Evolutionary conservation across 768 basidiomycete genomes (phyloP).

Genomic region (Russula earlei): DNA sequence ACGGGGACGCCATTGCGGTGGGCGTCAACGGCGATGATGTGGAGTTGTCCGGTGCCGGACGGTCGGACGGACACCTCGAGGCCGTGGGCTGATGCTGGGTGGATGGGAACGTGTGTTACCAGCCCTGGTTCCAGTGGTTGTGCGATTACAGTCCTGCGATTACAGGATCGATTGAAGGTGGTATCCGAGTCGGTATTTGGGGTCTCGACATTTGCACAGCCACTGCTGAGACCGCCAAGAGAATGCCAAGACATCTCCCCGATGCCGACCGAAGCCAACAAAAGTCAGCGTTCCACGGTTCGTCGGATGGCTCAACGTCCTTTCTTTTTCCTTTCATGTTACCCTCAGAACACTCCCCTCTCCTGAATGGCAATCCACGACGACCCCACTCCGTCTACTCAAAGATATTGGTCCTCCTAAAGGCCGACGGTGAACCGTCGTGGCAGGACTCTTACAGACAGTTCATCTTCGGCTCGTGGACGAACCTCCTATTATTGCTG

Average conservation of each 20-base stretch:
- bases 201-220: too few relatives aligned
- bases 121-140: too few relatives aligned
- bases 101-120: too few relatives aligned
- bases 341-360: slow-evolving; percentile 12
- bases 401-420: slow-evolving; percentile 35
- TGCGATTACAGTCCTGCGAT: too few relatives aligned
- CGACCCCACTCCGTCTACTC: slow-evolving; percentile 31
- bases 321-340: background rate
- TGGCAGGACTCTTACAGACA: slow-evolving; percentile 47
- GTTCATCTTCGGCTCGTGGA: slow-evolving; percentile 56
- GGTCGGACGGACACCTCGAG: too few relatives aligned
- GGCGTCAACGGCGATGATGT: slow-evolving; percentile 43
- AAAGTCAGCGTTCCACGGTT: background rate
- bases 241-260: slow-evolving; percentile 7
- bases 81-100: too few relatives aligned
- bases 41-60: too few relatives aligned
- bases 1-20: slow-evolving; percentile 27
- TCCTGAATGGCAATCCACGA: slow-evolving; percentile 26
- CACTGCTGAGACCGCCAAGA: background rate
- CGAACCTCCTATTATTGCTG: slow-evolving; percentile 72
- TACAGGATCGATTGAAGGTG: too few relatives aligned
- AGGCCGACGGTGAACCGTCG: slow-evolving; percentile 54
- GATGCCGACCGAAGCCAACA: background rate
- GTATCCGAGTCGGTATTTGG: too few relatives aligned
- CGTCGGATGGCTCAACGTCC: background rate